Evolutionary conservation across 345 rosid genomes (phyloP).

Genomic region (Aethionema arabicum): DNA sequence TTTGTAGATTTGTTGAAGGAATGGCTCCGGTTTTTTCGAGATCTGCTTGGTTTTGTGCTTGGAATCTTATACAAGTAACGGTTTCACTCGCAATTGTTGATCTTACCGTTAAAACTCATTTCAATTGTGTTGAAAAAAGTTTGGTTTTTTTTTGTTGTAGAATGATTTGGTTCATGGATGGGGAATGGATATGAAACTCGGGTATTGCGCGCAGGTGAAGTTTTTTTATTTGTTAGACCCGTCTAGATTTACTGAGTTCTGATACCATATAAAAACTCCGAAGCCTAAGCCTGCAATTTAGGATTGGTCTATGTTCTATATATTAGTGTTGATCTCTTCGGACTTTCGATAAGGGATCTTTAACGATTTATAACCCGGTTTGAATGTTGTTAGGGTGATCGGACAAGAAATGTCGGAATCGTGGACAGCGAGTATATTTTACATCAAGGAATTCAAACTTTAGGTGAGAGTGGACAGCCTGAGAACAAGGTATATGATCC

Average conservation of each 20-base stretch:
- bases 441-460: slow-evolving; percentile 85
- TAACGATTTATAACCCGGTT: background rate
- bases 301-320: too few species aligned
- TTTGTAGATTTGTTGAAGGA: slow-evolving; percentile 90
- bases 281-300: too few species aligned
- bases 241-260: too few species aligned
- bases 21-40: slow-evolving; percentile 99
- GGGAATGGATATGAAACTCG: slow-evolving; percentile 99
- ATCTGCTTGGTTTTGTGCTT: slow-evolving; percentile 97
- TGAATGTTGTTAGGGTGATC: slow-evolving; percentile 64
- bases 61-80: slow-evolving; percentile 97
- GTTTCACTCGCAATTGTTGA: background rate
- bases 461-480: slow-evolving; percentile 62
- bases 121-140: background rate
- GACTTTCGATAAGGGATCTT: too few species aligned
- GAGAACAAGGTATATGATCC: slow-evolving; percentile 46
- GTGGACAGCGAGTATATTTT: slow-evolving; percentile 83
- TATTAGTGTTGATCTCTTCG: too few species aligned
- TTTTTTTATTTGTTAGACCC: background rate
- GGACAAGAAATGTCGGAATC: slow-evolving; percentile 81
- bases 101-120: background rate
- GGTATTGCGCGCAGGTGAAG: slow-evolving; percentile 92
- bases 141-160: slow-evolving; percentile 42
- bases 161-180: slow-evolving; percentile 98
- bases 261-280: too few species aligned